These are phyloP conservation scores for Fragilaria crotonensis DNA, from an alignment of 108 stramenopile species.

Conservation along the genomic window DNA sequence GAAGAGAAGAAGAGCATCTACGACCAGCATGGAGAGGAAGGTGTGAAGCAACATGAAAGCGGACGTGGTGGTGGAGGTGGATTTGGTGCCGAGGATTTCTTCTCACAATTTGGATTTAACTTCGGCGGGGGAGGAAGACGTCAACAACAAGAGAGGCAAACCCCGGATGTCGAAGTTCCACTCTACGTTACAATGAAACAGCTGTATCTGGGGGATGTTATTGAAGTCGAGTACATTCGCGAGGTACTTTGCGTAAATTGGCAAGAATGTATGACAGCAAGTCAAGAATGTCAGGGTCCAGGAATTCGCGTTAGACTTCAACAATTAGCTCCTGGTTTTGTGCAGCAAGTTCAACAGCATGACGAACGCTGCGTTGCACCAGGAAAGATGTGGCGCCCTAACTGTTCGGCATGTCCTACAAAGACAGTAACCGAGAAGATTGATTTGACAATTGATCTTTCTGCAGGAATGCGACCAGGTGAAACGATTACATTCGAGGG, in stretches of 20 bases:
- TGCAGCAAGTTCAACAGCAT: constrained; percentile 90
- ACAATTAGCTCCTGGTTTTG: constrained; percentile 97
- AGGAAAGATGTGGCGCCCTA: constrained; percentile 87
- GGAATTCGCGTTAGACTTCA: constrained; percentile 83
- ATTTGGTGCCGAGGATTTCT: constrained; percentile 75
- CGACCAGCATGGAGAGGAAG: constrained; percentile 95
- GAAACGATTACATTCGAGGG: constrained; percentile 85
- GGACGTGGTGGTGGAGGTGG: constrained; percentile 62
- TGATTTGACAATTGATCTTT: constrained; percentile 84
- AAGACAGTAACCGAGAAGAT: constrained; percentile 92
- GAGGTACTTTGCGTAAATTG: constrained; percentile 88
- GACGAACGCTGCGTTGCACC: constrained; percentile 91
- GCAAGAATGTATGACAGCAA: constrained; percentile 83
- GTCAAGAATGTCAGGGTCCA: constrained; percentile 86
- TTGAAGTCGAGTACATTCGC: constrained; percentile 88
- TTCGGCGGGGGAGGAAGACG: constrained; percentile 68
- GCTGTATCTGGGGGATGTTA: constrained; percentile 84
- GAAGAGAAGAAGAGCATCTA: constrained; percentile 91
- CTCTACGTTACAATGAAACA: constrained; percentile 87
- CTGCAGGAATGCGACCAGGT: constrained; percentile 73
- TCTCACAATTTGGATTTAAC: constrained; percentile 58
- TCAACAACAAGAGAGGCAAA: constrained; percentile 66
- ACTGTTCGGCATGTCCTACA: constrained; percentile 85
- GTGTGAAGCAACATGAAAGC: constrained; percentile 89
- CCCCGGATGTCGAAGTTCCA: constrained; percentile 91